Evolutionary conservation across 2,329 filamentous ascomycete species (phyloP), one percentile per base, ranked within the genome.

Genomic region (Pseudogymnoascus sp.): DNA sequence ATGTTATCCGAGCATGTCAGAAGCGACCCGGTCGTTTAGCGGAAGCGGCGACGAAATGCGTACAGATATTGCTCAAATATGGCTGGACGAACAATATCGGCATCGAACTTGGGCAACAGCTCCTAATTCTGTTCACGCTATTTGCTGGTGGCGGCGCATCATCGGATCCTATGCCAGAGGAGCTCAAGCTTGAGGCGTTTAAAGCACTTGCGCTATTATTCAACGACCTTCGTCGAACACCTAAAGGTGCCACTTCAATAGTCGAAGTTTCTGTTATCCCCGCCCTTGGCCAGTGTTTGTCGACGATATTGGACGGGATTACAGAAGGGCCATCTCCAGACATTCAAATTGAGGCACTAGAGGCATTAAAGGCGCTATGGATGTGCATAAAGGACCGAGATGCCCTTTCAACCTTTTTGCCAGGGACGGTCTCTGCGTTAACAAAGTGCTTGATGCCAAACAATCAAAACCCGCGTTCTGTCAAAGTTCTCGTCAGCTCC

Each of bases 391-490:
- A 82, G 61, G 88, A 94, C 69, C 83, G 82, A 56, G 82, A 89
- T n/a, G 85, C 90, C 2, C 78, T 96, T 63, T 90, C 91, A 8
- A 92, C 84, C 65, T 94, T 99, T 70, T 80, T 97, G 44, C 94
- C 95, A 0, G 91, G 92, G 8, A 91, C 91, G 0, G 84, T 96
- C 0, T 97, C 94, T 2, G 85, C 86, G 1, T 77, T 99, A 23
- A 87, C 89, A 1, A 92, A 88, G 70, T 71, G 68, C 64, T 78
- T 91, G 0, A 76, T 96, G 60, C 87, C 89, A 4, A 85, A 85
- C 0, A 89, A 87, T 0, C 84, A 82, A 42, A 80, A 82, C 67
- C 80, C 84, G 59, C 78, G 84, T 35, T 79, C 82, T 59, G 86
- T 81, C 67, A 83, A 81, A 42, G 82, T 95, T 0, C 77, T 97